Base-by-base conservation (phyloP, 257 asterid species). In the Linderniella brevidens region DNA sequence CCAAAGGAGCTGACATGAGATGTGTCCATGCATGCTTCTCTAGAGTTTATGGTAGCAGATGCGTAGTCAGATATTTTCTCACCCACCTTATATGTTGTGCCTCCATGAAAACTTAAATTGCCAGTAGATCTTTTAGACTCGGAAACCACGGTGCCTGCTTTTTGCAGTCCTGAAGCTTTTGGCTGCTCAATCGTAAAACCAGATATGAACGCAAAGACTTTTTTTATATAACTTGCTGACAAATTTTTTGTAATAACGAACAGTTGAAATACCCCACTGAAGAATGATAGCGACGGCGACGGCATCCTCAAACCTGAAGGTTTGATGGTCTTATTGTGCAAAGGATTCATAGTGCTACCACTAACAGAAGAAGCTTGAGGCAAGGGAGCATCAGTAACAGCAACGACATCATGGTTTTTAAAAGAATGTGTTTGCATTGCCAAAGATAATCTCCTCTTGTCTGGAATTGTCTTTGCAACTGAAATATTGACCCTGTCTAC, bases 291-390 rank as follows among this genome's bases (percentile, higher is more conserved):
- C 35, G 98, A 90, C 20, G 98, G 98, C 29, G 98, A 90, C 7
- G 98, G 96, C 94, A 68, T 78, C 68, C 98, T 71, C 70, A 90
- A 61, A 42, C 96, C 82, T 4, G 98, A 78, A 53, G 94, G 93
- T 61, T 74, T 84, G 46, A 46, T 52, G 7, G 67, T 55, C 55
- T 60, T 76, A 48, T 58, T 47, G 50, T 54, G 76, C 36, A 35
- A 46, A 48, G 67, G 65, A 46, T 64, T 78, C 74, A 50, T 35
- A 51, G 17, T 56, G 43, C 49, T 65, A 19, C 70, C 75, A 45
- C 60, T 48, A 43, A 25, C 58, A 43, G 32, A 63, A 60, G 71
- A 70, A 37, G 57, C 71, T 25, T 41, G 66, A 29, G 68, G 56
- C 60, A 53, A 64, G 42, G 72, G 32, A 48, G 64, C 48, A 19